A percentile compares a stretch with the other conserved stretches of the same genome.
Evolutionary conservation across 495 filamentous ascomycete genomes (phyloP).

Genomic region (Apodospora peruviana): DNA sequence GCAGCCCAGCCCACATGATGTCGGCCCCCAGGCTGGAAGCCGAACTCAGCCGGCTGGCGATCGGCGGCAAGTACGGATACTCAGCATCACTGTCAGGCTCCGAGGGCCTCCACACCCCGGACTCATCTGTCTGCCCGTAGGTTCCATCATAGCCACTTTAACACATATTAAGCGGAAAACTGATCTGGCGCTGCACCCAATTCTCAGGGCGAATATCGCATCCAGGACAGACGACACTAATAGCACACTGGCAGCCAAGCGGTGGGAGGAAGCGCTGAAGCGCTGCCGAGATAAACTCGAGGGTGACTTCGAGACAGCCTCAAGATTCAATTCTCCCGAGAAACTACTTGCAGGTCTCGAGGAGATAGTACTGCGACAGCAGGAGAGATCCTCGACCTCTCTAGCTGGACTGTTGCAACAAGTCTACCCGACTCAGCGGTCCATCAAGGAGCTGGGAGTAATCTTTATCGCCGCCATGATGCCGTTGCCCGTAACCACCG

Average conservation of each 20-base stretch:
- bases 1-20: not conserved
- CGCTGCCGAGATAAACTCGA: not conserved
- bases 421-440: not conserved
- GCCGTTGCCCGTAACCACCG: not conserved
- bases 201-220: not conserved
- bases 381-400: not conserved
- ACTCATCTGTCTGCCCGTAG: not conserved
- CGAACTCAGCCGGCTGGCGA: not conserved
- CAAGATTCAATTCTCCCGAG: not conserved
- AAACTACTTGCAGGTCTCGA: not conserved
- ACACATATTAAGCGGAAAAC: not conserved
- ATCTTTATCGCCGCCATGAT: not conserved
- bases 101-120: not conserved
- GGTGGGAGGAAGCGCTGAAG: not conserved
- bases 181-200: not conserved
- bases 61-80: not conserved
- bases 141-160: not conserved
- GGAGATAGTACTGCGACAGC: not conserved
- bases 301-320: not conserved
- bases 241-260: not conserved
- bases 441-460: not conserved
- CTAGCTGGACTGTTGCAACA: not conserved
- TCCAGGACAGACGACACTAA: not conserved
- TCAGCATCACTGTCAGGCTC: not conserved
- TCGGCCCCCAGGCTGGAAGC: not conserved